Base-by-base conservation (phyloP, 192 early-diverging fungal genomes). In the Umbelopsis sp. region DNA sequence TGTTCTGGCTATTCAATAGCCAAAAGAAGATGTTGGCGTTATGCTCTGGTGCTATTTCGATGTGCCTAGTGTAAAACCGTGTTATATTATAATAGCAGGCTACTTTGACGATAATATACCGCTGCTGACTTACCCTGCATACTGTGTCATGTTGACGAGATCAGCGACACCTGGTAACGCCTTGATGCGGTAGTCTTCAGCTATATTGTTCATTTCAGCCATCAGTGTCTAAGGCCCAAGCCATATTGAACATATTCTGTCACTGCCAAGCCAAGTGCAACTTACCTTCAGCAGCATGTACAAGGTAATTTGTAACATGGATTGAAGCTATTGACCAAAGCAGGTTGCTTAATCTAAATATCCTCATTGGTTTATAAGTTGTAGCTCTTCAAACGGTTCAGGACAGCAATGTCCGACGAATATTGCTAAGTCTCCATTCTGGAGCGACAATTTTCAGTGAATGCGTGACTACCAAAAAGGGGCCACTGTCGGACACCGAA, bases 1-100 rank as follows among this genome's bases (percentile, higher is more conserved):
- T 34, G 4, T 52, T 47, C 17, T 70, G 73, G 8, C 69, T 75
- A 2, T 75, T 74, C 16, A 85, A 72, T 50, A 85, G 70, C 86
- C 86, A 88, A 67, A 88, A 88, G 70, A 88, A 88, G 2, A 88
- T 32, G 47, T 82, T 73, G 0, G 76, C 76, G 21, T 79, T 69
- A 38, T 49, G 72, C 16, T 32, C 72, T 6, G 50, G 43, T 44
- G 79, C 74, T 43, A 85, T 21, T 29, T 71, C 74, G 20, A 87
- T 80, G 74, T 85, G 82, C 52, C 83, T 86, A 41, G 38, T 41
- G 43, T 16, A 26, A 24, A 29, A 44, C 29, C 14, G 14, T 41
- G 9, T 34, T 14, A 17, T 24, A 26, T 49, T 56, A 25, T 45
- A 22, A 16, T 36, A 5, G 51, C 16, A 67, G 29, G 20, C 14